Percentiles rank a stretch among this genome's conserved stretches.
phyloP scores from a whole-genome alignment of 2,329 filamentous ascomycete species.

The Curvularia sp. region DNA sequence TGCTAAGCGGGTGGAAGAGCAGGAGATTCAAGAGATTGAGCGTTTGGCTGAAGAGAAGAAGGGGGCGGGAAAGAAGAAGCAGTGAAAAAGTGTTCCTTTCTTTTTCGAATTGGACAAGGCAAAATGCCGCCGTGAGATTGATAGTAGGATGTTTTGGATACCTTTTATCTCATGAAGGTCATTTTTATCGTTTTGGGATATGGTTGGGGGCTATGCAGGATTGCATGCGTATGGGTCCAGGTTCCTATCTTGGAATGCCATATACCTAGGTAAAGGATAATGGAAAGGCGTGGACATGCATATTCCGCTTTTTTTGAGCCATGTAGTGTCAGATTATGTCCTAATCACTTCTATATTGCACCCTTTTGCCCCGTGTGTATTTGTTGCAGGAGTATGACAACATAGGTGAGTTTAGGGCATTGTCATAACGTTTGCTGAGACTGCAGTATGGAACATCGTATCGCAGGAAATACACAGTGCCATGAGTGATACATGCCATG shows the following conservation, averaged over 20 bases:
- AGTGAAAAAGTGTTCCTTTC: slow-evolving; percentile 17
- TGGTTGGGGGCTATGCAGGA: neutral
- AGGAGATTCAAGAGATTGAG: slow-evolving; percentile 74
- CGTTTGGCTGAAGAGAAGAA: slow-evolving; percentile 49
- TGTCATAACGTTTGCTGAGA: too few relatives aligned
- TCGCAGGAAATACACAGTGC: too few relatives aligned
- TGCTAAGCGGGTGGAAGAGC: slow-evolving; percentile 88
- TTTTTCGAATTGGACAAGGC: neutral
- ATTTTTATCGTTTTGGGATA: neutral
- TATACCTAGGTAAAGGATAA: neutral
- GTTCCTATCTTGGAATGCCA: neutral
- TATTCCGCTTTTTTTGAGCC: neutral
- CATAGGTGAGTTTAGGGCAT: too few relatives aligned
- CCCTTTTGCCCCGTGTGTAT: neutral
- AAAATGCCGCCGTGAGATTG: neutral
- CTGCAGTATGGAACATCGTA: neutral
- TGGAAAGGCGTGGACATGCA: neutral
- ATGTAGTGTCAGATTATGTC: neutral
- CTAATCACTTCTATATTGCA: neutral
- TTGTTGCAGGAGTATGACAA: neutral
- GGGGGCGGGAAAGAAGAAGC: slow-evolving; percentile 46
- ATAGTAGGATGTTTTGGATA: neutral
- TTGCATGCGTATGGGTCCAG: neutral
- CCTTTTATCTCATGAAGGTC: neutral
- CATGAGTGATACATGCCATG: too few relatives aligned